These are phyloP conservation scores for Saksenaea vasiformis DNA, from an alignment of 371 early-diverging fungal genomes.

Conservation along the genomic window DNA sequence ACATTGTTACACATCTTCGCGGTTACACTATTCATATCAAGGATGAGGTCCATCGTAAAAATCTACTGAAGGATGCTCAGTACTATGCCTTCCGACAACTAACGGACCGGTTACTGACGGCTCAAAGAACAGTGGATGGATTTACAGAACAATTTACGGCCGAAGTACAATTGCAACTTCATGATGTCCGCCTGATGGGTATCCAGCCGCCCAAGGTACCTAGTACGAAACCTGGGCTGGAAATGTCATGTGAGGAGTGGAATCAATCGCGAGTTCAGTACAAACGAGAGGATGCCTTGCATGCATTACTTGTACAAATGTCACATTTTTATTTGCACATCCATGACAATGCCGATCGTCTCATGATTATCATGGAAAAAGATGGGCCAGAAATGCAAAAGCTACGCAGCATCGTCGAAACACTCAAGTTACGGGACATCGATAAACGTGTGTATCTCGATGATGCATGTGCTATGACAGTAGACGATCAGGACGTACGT, in stretches of 20 bases:
- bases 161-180: slow-evolving; percentile 42
- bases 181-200: slow-evolving; percentile 40
- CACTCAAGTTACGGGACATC: slow-evolving; percentile 19
- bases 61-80: slow-evolving; percentile 61
- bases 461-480: slow-evolving; percentile 42
- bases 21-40: slow-evolving; percentile 63
- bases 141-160: slow-evolving; percentile 33
- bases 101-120: slow-evolving; percentile 51
- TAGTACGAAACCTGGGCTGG: not conserved
- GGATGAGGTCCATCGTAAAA: slow-evolving; percentile 63
- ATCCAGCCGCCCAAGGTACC: slow-evolving; percentile 21
- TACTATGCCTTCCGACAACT: slow-evolving; percentile 60
- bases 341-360: slow-evolving; percentile 7
- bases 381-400: slow-evolving; percentile 28
- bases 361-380: slow-evolving; percentile 22
- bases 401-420: slow-evolving; percentile 35
- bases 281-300: slow-evolving; percentile 36
- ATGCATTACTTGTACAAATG: slow-evolving; percentile 44
- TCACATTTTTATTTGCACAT: slow-evolving; percentile 30
- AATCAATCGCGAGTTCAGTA: slow-evolving; percentile 36
- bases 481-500: slow-evolving; percentile 31
- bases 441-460: slow-evolving; percentile 27
- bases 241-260: slow-evolving; percentile 10
- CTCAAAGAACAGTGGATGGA: slow-evolving; percentile 43
- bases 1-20: slow-evolving; percentile 59